Evolutionary conservation across 2,329 filamentous ascomycete species (phyloP), one percentile per base, ranked within the genome.

Genomic region (Knufia fluminis): DNA sequence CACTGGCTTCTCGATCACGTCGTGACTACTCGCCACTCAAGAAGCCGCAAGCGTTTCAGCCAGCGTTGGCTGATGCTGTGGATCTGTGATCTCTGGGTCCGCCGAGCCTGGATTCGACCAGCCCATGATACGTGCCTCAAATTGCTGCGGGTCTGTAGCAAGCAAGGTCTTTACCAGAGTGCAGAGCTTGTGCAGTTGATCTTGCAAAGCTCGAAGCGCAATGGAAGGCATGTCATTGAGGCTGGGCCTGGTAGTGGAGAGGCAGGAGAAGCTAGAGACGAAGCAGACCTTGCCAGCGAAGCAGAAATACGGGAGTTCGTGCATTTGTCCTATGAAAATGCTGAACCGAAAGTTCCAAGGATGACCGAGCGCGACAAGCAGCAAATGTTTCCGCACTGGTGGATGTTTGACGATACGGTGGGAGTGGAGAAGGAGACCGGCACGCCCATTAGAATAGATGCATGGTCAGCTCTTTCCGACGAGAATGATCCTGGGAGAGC

Each of bases 61-160:
- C n/a, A n/a, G n/a, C n/a, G n/a, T n/a, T n/a, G n/a, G n/a, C n/a
- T 48, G 2, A 48, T 12, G 4, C 23, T 6, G 16, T 48, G 46
- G 46, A 31, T 48, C n/a, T 48, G 46, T 33, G 23, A 48, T 7
- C 23, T 14, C 3, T 48, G 46, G 46, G 46, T 48, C 16, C 24
- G 16, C 3, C 22, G 23, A 32, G 36, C 28, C 10, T 40, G 28
- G 33, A 22, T 48, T 32, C 12, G 35, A 17, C 46, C 46, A 4
- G 12, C 16, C 6, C 46, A 3, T 3, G 8, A 10, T 14, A 9
- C 26, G 24, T 48, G 46, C 24, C 16, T 32, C 4, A 22, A 39
- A 17, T 16, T 48, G n/a, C 33, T 48, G 16, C 10, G 32, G 9
- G n/a, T 48, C 14, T 31, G 24, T 26, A 35, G 33, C n/a, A 26